phyloP scores from a whole-genome alignment of 768 basidiomycete species.

The Termitomyces sp. region DNA sequence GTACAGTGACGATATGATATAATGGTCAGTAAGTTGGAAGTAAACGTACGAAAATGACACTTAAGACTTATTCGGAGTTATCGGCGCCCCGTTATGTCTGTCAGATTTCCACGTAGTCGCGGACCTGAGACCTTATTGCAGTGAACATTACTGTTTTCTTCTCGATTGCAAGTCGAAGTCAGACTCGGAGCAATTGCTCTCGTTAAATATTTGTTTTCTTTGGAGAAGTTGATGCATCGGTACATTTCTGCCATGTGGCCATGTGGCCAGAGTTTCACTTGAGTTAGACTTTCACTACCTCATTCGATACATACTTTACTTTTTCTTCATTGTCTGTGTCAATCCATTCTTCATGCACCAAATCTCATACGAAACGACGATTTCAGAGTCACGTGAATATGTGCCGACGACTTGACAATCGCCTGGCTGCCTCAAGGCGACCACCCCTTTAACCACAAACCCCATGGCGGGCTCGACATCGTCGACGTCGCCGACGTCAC shows the following conservation, averaged over 20 bases:
- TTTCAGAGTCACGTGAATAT: background rate
- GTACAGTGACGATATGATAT: too few relatives aligned
- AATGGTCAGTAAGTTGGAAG: too few relatives aligned
- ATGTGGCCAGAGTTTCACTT: background rate
- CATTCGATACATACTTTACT: background rate
- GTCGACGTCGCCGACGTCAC: slow-evolving; percentile 3
- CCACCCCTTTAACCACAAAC: background rate
- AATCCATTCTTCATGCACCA: background rate
- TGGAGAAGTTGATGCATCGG: too few relatives aligned
- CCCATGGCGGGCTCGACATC: background rate
- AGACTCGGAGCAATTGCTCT: too few relatives aligned
- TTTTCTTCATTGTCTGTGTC: background rate
- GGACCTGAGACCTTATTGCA: background rate
- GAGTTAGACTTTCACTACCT: background rate
- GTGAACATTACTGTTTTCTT: too few relatives aligned
- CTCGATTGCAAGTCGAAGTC: background rate
- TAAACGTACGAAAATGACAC: too few relatives aligned
- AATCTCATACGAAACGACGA: background rate
- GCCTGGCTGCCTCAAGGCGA: slow-evolving; percentile 3
- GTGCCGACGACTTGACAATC: background rate
- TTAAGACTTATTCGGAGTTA: too few relatives aligned
- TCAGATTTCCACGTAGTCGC: background rate
- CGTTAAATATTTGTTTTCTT: too few relatives aligned
- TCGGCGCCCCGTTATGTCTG: background rate
- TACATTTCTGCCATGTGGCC: background rate